Conservation (phyloP, 768 basidiomycete species). For the Hysterangium stoloniferum region DNA sequence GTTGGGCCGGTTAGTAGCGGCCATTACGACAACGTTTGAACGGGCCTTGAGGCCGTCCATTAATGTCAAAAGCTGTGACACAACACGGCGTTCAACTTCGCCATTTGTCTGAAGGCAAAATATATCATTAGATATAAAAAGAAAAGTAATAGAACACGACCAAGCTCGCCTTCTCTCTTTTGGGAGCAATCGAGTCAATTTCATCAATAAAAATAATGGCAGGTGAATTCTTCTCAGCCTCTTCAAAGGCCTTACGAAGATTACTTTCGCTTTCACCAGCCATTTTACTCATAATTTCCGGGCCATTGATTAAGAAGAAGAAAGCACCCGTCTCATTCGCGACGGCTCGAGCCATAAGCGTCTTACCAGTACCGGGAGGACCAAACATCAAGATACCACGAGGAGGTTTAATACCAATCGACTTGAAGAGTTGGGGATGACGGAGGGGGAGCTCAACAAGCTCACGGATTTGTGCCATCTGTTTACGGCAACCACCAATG, state of each 20-base stretch:
- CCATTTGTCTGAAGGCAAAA: constrained; percentile 72
- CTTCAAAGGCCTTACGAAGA: constrained; percentile 96
- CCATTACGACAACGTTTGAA: constrained; percentile 99
- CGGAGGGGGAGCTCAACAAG: constrained; percentile 96
- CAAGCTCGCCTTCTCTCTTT: constrained; percentile 86
- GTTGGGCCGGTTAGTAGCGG: constrained; percentile 97
- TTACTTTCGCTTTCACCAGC: constrained; percentile 98
- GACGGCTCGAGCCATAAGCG: constrained; percentile 98
- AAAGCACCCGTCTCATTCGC: constrained; percentile 99
- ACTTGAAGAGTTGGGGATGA: constrained; percentile 99
- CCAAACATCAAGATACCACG: constrained; percentile 98
- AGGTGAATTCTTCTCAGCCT: constrained; percentile 99
- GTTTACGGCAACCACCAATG: constrained; percentile 98
- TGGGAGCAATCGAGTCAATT: constrained; percentile 98
- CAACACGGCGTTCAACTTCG: constrained; percentile 98
- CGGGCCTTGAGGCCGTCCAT: constrained; percentile 99
- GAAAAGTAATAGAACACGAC: no score
- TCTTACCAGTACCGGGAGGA: constrained; percentile 98
- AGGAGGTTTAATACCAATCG: constrained; percentile 99
- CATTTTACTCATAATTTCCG: constrained; percentile 99
- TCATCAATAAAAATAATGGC: constrained; percentile 99
- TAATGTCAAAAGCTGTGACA: constrained; percentile 94
- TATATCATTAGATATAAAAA: constrained; percentile 5
- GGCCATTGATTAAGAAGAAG: constrained; percentile 99
- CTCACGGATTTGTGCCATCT: constrained; percentile 99